Percentiles rank a stretch among this genome's conserved stretches.
Evolutionary conservation across 108 stramenopile species (phyloP).

Genomic region (Craspedostauros australis): DNA sequence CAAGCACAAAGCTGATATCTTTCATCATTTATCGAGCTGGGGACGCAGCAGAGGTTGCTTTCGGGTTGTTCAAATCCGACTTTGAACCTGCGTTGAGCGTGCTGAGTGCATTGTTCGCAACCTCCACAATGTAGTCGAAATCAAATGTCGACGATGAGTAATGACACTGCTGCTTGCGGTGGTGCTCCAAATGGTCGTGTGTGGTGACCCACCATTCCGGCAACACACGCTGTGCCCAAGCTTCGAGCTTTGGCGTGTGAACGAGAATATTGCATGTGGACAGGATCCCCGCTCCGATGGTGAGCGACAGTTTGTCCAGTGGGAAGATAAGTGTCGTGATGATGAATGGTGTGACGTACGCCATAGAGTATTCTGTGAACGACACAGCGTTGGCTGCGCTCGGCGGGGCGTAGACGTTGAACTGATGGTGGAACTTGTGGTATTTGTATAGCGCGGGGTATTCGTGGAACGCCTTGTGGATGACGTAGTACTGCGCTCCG

Average conservation of each 20-base stretch:
- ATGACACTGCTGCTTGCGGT: constrained; percentile 21
- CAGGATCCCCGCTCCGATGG: constrained; percentile 1
- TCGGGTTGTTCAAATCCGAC: no score
- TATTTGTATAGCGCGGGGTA: constrained; percentile 8
- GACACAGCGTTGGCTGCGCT: constrained; percentile 32
- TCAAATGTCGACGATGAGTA: constrained; percentile 35
- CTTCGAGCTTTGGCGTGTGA: constrained; percentile 33
- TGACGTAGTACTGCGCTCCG: constrained; percentile 11
- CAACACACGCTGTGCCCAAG: neutral
- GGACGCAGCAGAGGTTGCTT: no score
- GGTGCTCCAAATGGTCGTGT: constrained; percentile 32
- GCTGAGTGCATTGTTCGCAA: no score
- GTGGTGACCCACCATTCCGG: constrained; percentile 25
- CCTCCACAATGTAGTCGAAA: constrained; percentile 25
- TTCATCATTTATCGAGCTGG: no score
- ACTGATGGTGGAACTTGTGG: constrained; percentile 28
- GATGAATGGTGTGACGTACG: constrained; percentile 32
- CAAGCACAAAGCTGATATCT: no score
- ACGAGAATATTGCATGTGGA: constrained; percentile 19
- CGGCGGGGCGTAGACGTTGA: constrained; percentile 16
- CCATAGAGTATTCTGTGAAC: constrained; percentile 20
- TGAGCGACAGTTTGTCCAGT: neutral
- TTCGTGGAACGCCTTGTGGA: constrained; percentile 27
- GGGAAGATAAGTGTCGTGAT: neutral
- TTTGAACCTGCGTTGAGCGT: no score